A percentile compares a stretch with the other conserved stretches of the same genome.
Evolutionary conservation across 495 filamentous ascomycete species (phyloP).

Genomic region (Annulohypoxylon moriforme): DNA sequence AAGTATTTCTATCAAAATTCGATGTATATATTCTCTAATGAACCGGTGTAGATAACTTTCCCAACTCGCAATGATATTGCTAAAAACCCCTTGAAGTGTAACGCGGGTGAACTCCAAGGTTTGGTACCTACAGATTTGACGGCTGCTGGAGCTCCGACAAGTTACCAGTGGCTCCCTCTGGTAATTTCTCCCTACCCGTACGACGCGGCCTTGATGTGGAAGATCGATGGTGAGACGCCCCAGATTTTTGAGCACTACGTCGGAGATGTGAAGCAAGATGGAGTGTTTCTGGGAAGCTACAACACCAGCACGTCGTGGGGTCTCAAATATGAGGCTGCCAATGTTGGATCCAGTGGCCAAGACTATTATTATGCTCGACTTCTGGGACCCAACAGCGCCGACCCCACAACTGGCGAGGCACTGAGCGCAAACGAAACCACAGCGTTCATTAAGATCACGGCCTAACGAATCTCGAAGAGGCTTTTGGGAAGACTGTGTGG

Average conservation of each 20-base stretch:
- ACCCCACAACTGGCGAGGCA: conserved; percentile 27
- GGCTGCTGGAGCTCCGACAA: conserved; percentile 36
- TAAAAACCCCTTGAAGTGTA: conserved; percentile 35
- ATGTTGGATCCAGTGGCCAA: conserved; percentile 2
- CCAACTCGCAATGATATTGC: conserved; percentile 38
- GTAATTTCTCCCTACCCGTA: conserved; percentile 39
- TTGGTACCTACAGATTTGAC: conserved; percentile 33
- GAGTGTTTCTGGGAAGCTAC: conserved; percentile 44
- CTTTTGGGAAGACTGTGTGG: background rate
- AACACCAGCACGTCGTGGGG: conserved; percentile 36
- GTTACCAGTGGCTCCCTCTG: conserved; percentile 39
- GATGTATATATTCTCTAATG: background rate
- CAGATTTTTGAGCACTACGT: conserved; percentile 50
- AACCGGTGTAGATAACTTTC: conserved; percentile 34
- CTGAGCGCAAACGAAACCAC: conserved; percentile 36
- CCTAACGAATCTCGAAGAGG: background rate
- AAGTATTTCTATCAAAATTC: conserved; percentile 12
- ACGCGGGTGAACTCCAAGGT: conserved; percentile 32
- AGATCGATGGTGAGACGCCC: conserved; percentile 38
- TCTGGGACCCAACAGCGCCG: conserved; percentile 41
- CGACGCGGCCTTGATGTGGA: conserved; percentile 45
- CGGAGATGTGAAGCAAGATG: conserved; percentile 46
- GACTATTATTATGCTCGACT: conserved; percentile 44
- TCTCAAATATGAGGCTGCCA: conserved; percentile 20
- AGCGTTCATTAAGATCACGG: conserved; percentile 35